Evolutionary conservation across 495 filamentous ascomycete genomes (phyloP).

Genomic region (Lepidopterella palustris): DNA sequence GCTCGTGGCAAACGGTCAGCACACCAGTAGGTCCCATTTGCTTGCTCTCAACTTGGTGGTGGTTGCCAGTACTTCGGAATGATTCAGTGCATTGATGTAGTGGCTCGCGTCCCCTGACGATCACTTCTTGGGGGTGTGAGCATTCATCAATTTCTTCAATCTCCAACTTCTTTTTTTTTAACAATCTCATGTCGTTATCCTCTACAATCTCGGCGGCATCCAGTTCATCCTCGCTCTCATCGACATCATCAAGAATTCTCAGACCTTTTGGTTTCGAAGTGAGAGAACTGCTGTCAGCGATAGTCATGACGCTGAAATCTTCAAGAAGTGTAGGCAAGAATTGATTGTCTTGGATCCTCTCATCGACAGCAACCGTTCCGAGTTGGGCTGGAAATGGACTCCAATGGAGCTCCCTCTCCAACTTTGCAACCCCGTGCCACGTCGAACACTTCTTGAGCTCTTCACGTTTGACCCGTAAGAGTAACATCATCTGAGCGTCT

Average conservation of each 20-base stretch:
- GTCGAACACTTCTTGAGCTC: constrained; percentile 20
- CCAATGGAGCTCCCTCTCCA: constrained; percentile 43
- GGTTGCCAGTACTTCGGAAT: background rate
- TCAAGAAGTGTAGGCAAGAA: constrained; percentile 26
- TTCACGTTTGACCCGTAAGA: constrained; percentile 28
- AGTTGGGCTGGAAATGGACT: constrained; percentile 34
- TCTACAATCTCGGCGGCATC: constrained; percentile 26
- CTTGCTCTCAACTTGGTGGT: background rate
- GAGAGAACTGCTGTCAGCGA: constrained; percentile 31
- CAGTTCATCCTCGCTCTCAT: constrained; percentile 46
- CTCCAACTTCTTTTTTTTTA: constrained; percentile 31
- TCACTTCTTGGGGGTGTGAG: background rate
- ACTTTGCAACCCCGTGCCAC: constrained; percentile 40
- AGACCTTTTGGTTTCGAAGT: constrained; percentile 50
- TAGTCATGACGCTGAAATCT: constrained; percentile 20
- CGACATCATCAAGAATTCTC: constrained; percentile 43
- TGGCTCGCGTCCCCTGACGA: no score
- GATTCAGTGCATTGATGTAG: background rate
- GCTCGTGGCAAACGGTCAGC: background rate
- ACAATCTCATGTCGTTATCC: constrained; percentile 25
- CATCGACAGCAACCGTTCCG: constrained; percentile 31
- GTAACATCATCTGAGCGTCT: constrained; percentile 24
- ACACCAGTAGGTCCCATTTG: background rate
- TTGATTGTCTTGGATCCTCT: constrained; percentile 35
- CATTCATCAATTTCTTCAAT: constrained; percentile 20